Evolutionary conservation across 371 early-diverging fungal genomes (phyloP), one percentile per base, ranked within the genome.

Genomic region (Mucor racemosus): DNA sequence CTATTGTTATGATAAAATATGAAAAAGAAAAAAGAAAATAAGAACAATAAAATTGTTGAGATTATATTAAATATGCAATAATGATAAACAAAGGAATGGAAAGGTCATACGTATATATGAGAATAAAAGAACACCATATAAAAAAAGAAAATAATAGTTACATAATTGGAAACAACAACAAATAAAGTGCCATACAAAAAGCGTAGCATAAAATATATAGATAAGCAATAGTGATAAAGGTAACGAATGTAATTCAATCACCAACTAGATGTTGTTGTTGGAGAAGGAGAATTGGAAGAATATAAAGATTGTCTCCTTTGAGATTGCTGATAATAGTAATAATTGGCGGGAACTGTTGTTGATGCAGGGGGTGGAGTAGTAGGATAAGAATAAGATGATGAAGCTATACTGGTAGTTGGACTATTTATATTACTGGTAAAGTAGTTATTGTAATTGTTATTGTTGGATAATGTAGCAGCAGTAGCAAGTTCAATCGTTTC

Each of bases 401-500:
- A 57, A 5, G 57, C 14, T 36, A 19, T 64, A 57, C 64, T 64
- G 35, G 55, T 36, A 14, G 64, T 40, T 34, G 56, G 55, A 41
- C 64, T 64, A 4, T 11, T 10, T 1, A 13, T 33, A 17, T 55
- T 55, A 14, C n/a, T 15, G 39, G 34, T 36, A 38, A 19, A 58
- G 21, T 55, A 55, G 31, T 34, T 26, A 3, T 1, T 56, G 11
- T 48, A 33, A 26, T 19, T 55, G n/a, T 33, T 44, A 13, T 17
- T 44, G 44, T 17, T 44, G 44, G 44, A 44, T 17, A 44, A 44
- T 4, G 17, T n/a, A 10, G 48, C 50, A 3, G 54, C 40, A 35
- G 65, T 35, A 21, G 65, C 59, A 1, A 62, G 50, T n/a, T 70
- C 62, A 21, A 71, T 39, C 1, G 66, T 44, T 44, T 69, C 73